phyloP scores from a whole-genome alignment of 192 early-diverging fungal genomes.

The Coemansia javaensis region DNA sequence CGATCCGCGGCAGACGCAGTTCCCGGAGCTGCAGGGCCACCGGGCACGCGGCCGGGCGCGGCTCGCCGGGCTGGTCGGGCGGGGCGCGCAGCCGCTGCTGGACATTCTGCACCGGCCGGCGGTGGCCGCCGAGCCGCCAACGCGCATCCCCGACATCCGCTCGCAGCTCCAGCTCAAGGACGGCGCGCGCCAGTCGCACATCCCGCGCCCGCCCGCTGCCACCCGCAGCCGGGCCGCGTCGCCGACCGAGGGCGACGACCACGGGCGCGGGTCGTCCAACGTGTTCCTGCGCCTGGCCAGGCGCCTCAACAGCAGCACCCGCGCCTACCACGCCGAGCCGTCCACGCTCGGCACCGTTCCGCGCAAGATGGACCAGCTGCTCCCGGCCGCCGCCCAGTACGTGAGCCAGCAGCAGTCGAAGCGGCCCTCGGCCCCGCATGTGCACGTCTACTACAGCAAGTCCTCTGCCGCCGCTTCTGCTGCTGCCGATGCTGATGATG shows the following conservation, averaged over 20 bases:
- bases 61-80: slow-evolving; percentile 15
- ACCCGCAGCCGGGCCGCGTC: slow-evolving; percentile 1
- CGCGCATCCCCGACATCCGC: slow-evolving; percentile 41
- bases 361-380: slow-evolving; percentile 44
- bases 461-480: slow-evolving; percentile 14
- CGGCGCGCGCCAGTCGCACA: slow-evolving; percentile 25
- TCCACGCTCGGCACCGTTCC: slow-evolving; percentile 34
- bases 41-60: slow-evolving; percentile 15
- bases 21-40: slow-evolving; percentile 33
- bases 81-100: slow-evolving; percentile 21
- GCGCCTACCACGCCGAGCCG: slow-evolving; percentile 6
- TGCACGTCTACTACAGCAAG: slow-evolving; percentile 37
- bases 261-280: slow-evolving; percentile 13
- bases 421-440: slow-evolving; percentile 24
- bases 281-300: slow-evolving; percentile 41
- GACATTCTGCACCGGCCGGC: slow-evolving; percentile 25
- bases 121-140: slow-evolving; percentile 6
- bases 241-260: slow-evolving; percentile 2
- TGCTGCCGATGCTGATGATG: no score
- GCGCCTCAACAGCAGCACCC: slow-evolving; percentile 37
- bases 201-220: slow-evolving; percentile 37
- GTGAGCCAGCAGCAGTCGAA: slow-evolving; percentile 46
- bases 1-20: slow-evolving; percentile 26
- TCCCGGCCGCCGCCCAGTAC: slow-evolving; percentile 45
- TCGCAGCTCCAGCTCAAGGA: slow-evolving; percentile 2